These are phyloP conservation scores for Alloascoidea hylecoeti DNA, from an alignment of 805 yeast genomes.

Conservation along the genomic window DNA sequence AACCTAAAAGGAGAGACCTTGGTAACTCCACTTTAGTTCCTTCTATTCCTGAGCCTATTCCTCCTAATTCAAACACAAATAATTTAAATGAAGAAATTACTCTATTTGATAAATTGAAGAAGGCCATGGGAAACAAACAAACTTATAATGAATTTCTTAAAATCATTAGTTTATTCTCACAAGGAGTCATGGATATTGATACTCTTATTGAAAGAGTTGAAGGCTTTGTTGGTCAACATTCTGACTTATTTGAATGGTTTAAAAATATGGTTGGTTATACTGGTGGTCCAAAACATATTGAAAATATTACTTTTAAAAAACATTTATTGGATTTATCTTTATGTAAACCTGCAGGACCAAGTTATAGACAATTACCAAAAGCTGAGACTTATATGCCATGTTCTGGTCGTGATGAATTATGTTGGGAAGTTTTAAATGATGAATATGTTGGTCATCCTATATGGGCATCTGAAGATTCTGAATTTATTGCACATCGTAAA, in stretches of 20 bases:
- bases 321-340: slow-evolving; percentile 81
- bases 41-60: slow-evolving; percentile 75
- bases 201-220: slow-evolving; percentile 77
- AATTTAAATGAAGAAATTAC: slow-evolving; percentile 73
- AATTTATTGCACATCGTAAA: slow-evolving; percentile 96
- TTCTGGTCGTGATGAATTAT: slow-evolving; percentile 96
- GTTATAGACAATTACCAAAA: slow-evolving; percentile 85
- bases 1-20: slow-evolving; percentile 13
- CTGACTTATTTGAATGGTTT: slow-evolving; percentile 82
- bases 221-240: slow-evolving; percentile 68
- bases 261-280: slow-evolving; percentile 82
- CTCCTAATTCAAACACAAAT: slow-evolving; percentile 32
- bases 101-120: slow-evolving; percentile 87
- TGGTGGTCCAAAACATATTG: slow-evolving; percentile 75
- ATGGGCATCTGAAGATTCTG: slow-evolving; percentile 99
- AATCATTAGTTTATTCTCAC: slow-evolving; percentile 74
- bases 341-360: slow-evolving; percentile 92
- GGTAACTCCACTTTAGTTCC: slow-evolving; percentile 64
- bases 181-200: slow-evolving; percentile 74
- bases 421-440: slow-evolving; percentile 97
- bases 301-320: slow-evolving; percentile 74
- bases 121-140: slow-evolving; percentile 76
- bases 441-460: slow-evolving; percentile 99
- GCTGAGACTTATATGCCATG: slow-evolving; percentile 95
- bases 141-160: slow-evolving; percentile 88